Conservation (phyloP, 2,329 filamentous ascomycete genomes). For the Pezicula radicicola region DNA sequence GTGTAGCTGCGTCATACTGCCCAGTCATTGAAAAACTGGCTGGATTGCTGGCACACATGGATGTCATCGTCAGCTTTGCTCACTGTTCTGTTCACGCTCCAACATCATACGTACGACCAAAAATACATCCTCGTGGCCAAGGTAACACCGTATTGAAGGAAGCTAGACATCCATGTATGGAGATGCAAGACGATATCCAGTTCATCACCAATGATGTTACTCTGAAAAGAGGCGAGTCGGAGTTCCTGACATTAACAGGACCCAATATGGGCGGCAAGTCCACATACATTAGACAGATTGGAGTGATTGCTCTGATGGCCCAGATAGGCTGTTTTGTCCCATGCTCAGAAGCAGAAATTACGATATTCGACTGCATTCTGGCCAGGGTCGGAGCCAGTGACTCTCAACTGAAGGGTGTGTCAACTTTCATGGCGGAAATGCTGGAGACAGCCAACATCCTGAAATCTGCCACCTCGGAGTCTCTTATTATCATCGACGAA, state of each 20-base stretch:
- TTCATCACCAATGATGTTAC: conserved; percentile 98
- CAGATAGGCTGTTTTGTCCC: conserved; percentile 97
- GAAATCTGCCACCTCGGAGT: conserved; percentile 92
- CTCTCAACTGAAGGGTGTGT: conserved; percentile 95
- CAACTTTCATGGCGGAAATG: conserved; percentile 99
- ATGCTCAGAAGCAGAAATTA: conserved; percentile 84
- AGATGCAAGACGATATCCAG: conserved; percentile 96
- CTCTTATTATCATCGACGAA: conserved; percentile 97
- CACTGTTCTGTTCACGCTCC: conserved; percentile 93
- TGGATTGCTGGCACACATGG: conserved; percentile 84
- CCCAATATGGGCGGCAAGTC: conserved; percentile 99
- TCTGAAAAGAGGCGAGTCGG: conserved; percentile 71
- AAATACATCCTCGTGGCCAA: conserved; percentile 81
- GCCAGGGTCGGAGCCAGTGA: conserved; percentile 94
- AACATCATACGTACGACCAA: conserved; percentile 85
- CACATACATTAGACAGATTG: conserved; percentile 96
- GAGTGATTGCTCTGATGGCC: conserved; percentile 95
- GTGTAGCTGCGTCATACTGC: conserved; percentile 90
- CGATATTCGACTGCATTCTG: conserved; percentile 95
- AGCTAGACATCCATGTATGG: conserved; percentile 94
- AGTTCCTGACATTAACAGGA: conserved; percentile 93
- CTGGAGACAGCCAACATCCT: conserved; percentile 97
- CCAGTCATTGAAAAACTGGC: conserved; percentile 89
- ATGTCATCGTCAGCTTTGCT: conserved; percentile 91
- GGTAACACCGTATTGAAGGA: conserved; percentile 89